Evolutionary conservation across 2,329 filamentous ascomycete genomes (phyloP), one percentile per base, ranked within the genome.

Genomic region (Colletotrichum sp.): DNA sequence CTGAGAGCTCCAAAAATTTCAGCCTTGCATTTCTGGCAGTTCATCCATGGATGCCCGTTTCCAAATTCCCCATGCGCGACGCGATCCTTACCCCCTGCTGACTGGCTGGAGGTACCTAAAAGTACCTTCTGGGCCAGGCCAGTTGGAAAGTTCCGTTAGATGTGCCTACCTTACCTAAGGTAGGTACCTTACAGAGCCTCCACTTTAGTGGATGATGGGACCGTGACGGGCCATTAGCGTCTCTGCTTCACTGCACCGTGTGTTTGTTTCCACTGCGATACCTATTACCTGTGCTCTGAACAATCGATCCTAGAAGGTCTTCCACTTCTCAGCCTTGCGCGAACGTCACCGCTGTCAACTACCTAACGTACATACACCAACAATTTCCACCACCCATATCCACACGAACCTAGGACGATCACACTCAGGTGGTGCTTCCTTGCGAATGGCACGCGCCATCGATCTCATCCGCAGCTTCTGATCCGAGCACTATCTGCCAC

Each of bases 11-110:
- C 16, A 68, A 72, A 83, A 84, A 82, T 83, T 83, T 84, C 82
- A 84, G 82, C 82, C 82, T 84, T 82, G 82, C 80, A 70, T 77
- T 71, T 71, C 60, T 61, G 72, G 71, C 72, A 75, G 63, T 34
- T 28, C 48, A 34, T 60, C 30, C 24, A 74, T 52, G 43, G 43
- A 52, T 52, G 39, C 39, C 39, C 39, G 43, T 21, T 60, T 34
- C 59, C n/a, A 64, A 63, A 28, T 67, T 26, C 70, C 6, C 52
- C 57, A 74, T 30, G 28, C 70, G 59, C 74, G 71, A 75, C 70
- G 72, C 72, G 69, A 21, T 67, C 36, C 18, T 52, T 48, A 21
- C 6, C 43, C 18, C 43, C 43, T 52, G 43, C 43, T 21, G 43
- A 52, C 43, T 52, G 43, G n/a, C n/a, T 7, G 43, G 43, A 52